phyloP scores from a whole-genome alignment of 208 protist genomes.

The Porcisia hertigi region DNA sequence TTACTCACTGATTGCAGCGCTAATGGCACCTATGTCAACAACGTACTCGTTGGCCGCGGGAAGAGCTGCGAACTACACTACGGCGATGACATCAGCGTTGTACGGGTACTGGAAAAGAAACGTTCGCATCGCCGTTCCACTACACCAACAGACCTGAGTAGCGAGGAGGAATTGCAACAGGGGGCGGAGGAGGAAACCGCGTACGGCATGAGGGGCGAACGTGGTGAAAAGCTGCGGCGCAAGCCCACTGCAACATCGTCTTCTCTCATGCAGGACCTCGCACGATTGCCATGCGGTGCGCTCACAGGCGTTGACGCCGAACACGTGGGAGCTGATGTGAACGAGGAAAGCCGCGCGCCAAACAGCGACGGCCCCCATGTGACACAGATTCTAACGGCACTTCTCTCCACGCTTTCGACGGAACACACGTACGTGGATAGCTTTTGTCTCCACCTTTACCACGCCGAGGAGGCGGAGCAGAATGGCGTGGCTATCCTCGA shows the following conservation, averaged over 20 bases:
- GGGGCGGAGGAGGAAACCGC: not conserved
- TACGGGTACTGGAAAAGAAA: slow-evolving; percentile 40
- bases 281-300: not conserved
- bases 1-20: slow-evolving; percentile 64
- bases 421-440: slow-evolving; percentile 39
- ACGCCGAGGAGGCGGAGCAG: slow-evolving; percentile 20
- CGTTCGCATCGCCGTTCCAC: not conserved
- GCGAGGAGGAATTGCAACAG: slow-evolving; percentile 9
- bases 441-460: slow-evolving; percentile 55
- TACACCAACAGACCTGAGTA: not conserved
- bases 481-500: slow-evolving; percentile 1
- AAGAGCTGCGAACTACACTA: slow-evolving; percentile 43
- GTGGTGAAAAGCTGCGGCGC: not conserved
- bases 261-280: not conserved
- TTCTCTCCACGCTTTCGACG: slow-evolving; percentile 26
- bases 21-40: slow-evolving; percentile 85
- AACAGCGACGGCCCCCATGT: not conserved
- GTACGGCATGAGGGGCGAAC: not conserved
- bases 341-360: slow-evolving; percentile 2
- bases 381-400: slow-evolving; percentile 24
- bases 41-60: slow-evolving; percentile 51
- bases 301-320: not conserved
- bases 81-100: slow-evolving; percentile 68
- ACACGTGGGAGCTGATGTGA: not conserved
- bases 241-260: not conserved